Conservation (phyloP, 1,284 basidiomycete species). For the Rhodotorula mucilaginosa region DNA sequence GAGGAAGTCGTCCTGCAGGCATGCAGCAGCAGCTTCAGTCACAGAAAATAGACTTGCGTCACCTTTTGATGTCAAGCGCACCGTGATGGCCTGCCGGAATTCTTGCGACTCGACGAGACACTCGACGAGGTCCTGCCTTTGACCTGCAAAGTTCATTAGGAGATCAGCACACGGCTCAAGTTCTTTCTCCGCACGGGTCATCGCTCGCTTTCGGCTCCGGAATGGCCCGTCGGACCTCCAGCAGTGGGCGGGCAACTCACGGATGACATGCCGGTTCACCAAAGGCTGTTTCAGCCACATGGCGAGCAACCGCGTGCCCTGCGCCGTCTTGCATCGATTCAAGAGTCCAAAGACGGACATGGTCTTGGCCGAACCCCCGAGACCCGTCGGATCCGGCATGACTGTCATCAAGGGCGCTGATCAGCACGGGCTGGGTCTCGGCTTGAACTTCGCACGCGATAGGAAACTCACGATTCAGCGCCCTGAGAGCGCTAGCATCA, state of each 20-base stretch:
- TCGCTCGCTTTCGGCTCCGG: not conserved
- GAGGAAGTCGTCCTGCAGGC: constrained; percentile 71
- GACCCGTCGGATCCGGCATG: constrained; percentile 40
- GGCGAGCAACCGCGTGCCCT: constrained; percentile 84
- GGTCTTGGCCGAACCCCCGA: constrained; percentile 57
- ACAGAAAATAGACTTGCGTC: too few relatives aligned
- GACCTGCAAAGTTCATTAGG: constrained; percentile 54
- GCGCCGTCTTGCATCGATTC: constrained; percentile 94
- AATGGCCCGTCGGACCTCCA: not conserved
- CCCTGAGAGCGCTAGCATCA: constrained; percentile 89
- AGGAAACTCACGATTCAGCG: constrained; percentile 64
- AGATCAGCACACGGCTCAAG: not conserved
- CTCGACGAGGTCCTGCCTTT: constrained; percentile 82
- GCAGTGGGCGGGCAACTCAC: constrained; percentile 56
- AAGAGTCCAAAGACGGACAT: constrained; percentile 84
- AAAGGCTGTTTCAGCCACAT: constrained; percentile 97
- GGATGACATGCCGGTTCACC: constrained; percentile 88
- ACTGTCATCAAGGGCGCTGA: constrained; percentile 9
- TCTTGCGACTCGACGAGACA: constrained; percentile 77
- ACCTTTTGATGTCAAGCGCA: constrained; percentile 45
- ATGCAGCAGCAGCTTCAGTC: not conserved
- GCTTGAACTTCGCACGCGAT: not conserved
- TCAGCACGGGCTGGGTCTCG: too few relatives aligned
- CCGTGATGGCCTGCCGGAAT: constrained; percentile 69
- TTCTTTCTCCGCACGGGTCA: not conserved